Evolutionary conservation across 768 basidiomycete species (phyloP), one percentile per base, ranked within the genome.

Genomic region (Lentinula sp.): DNA sequence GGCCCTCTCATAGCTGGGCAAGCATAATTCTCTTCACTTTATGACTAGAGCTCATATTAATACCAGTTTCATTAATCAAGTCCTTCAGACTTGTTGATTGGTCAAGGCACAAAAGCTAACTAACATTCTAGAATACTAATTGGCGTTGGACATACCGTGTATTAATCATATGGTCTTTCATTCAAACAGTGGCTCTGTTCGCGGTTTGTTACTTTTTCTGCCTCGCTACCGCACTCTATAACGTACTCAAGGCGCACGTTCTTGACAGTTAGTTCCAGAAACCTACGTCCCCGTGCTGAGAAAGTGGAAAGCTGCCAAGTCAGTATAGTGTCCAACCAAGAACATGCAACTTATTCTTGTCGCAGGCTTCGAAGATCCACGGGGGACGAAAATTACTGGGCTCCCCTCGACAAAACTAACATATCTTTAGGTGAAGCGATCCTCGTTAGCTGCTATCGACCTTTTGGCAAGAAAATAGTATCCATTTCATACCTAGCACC

Each of bases 131-230:
- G 82, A 75, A 86, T 64, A 63, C 79, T 1, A 65, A 79, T 49
- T 90, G 88, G 89, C 73, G 88, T 61, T 93, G 91, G 91, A 90
- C 90, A 0, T 94, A 86, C 72, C 83, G 85, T 59, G 72, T 89
- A 12, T 68, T 87, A 58, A 63, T 87, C 2, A 88, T 88, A 18
- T 94, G 91, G 93, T 76, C 81, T 0, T 83, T 81, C 51, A 72
- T 72, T 1, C 79, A 90, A 68, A 70, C 78, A 8, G 55, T 81
- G 9, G 73, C 81, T 0, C 72, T 93, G 8, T 66, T 84, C 54
- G 20, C 81, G 49, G 86, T 86, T 63, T 64, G 80, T 71, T 7
- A 20, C 3, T 4, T 32, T 10, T 12, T 12, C 42, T 2, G n/a
- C 9, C 15, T 37, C 36, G 12, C 10, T 23, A 23, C 8, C 1